Base-by-base conservation (phyloP, 176 grass and related monocot genomes). In the Carex kokanica region DNA sequence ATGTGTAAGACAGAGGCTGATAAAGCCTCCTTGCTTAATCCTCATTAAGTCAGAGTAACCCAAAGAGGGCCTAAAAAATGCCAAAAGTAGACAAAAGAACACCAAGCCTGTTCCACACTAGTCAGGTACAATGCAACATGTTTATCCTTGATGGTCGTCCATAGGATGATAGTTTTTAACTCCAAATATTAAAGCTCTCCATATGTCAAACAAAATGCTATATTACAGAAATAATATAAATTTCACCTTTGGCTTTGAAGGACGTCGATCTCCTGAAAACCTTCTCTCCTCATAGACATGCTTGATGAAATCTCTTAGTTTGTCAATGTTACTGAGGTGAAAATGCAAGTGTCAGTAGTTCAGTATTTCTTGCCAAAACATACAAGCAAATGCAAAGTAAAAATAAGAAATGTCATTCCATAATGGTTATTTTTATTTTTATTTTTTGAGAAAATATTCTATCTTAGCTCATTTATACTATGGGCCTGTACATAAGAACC, bases 221-320 rank as follows among this genome's bases (percentile, higher is more conserved):
- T 81, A 81, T n/a, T 81, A 54, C 45, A 57, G 64, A 60, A 86
- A 84, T 31, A 23, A 88, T 61, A 31, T 29, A 86, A 55, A 15
- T 21, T 91, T 83, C 29, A 99, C 96, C 91, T 93, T 95, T 80
- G 83, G 84, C 78, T 87, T 93, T 15, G 93, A 84, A 49, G 82
- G 34, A 49, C 73, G 88, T 84, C 74, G 87, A 88, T 93, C 96
- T 64, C 91, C 96, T 41, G 96, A 83, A 83, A 88, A 99, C 91
- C 93, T 90, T 63, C 93, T 86, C 43, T 99, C 93, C 75, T 93
- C 88, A 43, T 93, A 99, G 16, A 89, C 89, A 93, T 99, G 89
- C 88, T 95, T 95, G 79, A 99, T 93, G 80, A 99, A 99, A 63
- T 81, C 88, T 80, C 96, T 93, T 65, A 99, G 72, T 88, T 78